Evolutionary conservation across 176 grass and related monocot species (phyloP).

Genomic region (Oryza nivara): DNA sequence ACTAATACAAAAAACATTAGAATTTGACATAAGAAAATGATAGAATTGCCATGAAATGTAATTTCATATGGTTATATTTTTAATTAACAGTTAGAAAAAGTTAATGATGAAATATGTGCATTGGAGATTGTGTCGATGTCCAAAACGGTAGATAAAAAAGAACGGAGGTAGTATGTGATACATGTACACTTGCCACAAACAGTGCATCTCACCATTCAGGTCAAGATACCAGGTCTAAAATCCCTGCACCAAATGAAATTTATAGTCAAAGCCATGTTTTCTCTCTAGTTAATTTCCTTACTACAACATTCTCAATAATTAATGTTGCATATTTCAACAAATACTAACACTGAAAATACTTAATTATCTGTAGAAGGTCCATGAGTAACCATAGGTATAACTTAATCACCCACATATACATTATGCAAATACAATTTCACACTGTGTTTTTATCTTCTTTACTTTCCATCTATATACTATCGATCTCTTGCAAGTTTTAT

Average conservation of each 20-base stretch:
- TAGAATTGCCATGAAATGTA: too few relatives aligned
- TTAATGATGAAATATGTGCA: too few relatives aligned
- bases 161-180: too few relatives aligned
- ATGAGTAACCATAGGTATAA: too few relatives aligned
- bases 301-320: neutral
- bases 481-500: neutral
- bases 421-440: neutral
- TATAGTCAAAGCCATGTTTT: neutral
- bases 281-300: neutral
- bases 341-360: neutral
- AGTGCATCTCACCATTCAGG: neutral
- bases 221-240: neutral
- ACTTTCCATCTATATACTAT: neutral
- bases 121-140: too few relatives aligned
- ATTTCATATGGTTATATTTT: too few relatives aligned
- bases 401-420: too few relatives aligned
- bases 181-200: neutral
- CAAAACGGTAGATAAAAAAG: too few relatives aligned
- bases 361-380: neutral
- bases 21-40: too few relatives aligned
- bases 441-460: neutral
- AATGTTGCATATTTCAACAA: neutral
- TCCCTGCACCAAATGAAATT: neutral
- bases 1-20: too few relatives aligned
- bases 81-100: too few relatives aligned